These are phyloP conservation scores for Talaromyces pinophilus DNA, from an alignment of 2,329 filamentous ascomycete genomes.

Conservation along the genomic window DNA sequence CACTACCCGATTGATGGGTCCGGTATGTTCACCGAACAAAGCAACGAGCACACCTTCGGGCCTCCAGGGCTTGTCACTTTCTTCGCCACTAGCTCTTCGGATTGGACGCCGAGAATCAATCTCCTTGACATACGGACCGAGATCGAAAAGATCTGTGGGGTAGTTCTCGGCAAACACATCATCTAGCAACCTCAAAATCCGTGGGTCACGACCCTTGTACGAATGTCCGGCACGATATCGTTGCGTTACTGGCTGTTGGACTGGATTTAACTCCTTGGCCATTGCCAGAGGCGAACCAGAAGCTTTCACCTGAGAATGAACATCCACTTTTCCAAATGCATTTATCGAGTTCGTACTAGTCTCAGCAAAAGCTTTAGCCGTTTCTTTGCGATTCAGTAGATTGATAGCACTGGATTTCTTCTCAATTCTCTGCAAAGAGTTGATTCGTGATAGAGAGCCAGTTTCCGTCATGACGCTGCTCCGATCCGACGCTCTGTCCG, in stretches of 20 bases:
- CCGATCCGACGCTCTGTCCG: slow-evolving; percentile 30
- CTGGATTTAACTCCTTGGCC: slow-evolving; percentile 35
- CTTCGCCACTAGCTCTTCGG: slow-evolving; percentile 55
- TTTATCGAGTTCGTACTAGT: slow-evolving; percentile 65
- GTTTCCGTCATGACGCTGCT: slow-evolving; percentile 36
- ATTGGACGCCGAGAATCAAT: slow-evolving; percentile 58
- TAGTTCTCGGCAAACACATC: slow-evolving; percentile 74
- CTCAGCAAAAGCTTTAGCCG: slow-evolving; percentile 63
- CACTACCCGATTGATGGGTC: slow-evolving; percentile 76
- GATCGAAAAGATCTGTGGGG: slow-evolving; percentile 60
- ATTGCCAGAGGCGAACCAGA: slow-evolving; percentile 42
- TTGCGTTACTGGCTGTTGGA: slow-evolving; percentile 32
- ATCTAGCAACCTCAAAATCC: slow-evolving; percentile 68
- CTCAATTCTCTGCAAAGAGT: slow-evolving; percentile 32
- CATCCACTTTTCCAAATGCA: slow-evolving; percentile 65
- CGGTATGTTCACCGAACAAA: slow-evolving; percentile 83
- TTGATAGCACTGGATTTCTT: slow-evolving; percentile 59
- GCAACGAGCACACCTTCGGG: slow-evolving; percentile 82
- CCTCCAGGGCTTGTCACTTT: slow-evolving; percentile 68
- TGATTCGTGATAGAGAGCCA: slow-evolving; percentile 35
- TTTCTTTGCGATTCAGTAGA: slow-evolving; percentile 60
- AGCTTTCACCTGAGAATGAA: slow-evolving; percentile 44
- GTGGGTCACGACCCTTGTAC: slow-evolving; percentile 75
- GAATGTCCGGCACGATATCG: slow-evolving; percentile 70
- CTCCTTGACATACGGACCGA: slow-evolving; percentile 78